Evolutionary conservation across 371 early-diverging fungal species (phyloP), one percentile per base, ranked within the genome.

Genomic region (Mortierella sp.): DNA sequence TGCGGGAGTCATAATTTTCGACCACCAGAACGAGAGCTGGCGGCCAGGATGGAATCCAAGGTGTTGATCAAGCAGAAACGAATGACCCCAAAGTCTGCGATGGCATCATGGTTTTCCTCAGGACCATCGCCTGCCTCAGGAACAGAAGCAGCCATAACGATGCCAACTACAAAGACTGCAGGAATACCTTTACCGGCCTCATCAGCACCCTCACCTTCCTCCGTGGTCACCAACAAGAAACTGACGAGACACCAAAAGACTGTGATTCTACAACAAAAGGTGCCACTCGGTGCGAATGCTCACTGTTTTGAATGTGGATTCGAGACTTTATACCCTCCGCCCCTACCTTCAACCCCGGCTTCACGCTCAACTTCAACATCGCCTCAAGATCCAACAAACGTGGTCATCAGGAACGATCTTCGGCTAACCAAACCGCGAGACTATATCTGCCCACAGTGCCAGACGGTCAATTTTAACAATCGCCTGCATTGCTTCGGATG

Each of bases 1-100:
- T 76, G 76, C 26, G 76, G 76, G 12, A 76, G 54, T 13, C 76
- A 76, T 28, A 76, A 76, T 24, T 61, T 61, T 24, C 61, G 76
- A 8, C 58, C 65, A 0, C 70, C 76, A 16, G 76, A 70, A 43
- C 50, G 61, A 12, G 38, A 30, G 24, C 46, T 57, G 6, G 42
- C 49, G 16, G 41, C 50, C 0, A 28, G 19, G 18, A 16, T 46
- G 46, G 47, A 61, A 13, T 30, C 58, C n/a, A 46, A 18, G 19
- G 47, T 26, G 4, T 12, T 31, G 46, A 19, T 21, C 13, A 34
- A 28, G 23, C 56, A 34, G 19, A 34, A 34, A 34, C 34, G n/a
- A 19, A 19, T 28, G 28, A 46, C 31, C 2, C 21, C 47, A 12
- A 21, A 27, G n/a, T 3, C 46, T 3, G 34, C 28, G 16, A 30